phyloP scores from a whole-genome alignment of 2,329 filamentous ascomycete species.

The Aspergillus fumigatiaffinis region DNA sequence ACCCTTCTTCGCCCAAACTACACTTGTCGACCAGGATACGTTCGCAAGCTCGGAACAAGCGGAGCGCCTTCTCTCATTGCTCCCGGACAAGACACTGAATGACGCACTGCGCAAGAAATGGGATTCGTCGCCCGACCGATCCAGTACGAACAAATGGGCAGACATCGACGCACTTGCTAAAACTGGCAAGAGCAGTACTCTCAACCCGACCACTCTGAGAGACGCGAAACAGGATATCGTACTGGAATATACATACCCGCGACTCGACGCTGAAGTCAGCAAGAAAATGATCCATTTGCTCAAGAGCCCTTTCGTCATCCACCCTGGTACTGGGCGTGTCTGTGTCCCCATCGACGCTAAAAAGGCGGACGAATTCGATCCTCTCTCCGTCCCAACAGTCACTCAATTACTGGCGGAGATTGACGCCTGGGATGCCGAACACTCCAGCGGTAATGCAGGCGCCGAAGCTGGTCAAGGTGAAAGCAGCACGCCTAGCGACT shows the following conservation, averaged over 20 bases:
- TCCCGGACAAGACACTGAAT: conserved; percentile 75
- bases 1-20: conserved; percentile 75
- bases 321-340: conserved; percentile 88
- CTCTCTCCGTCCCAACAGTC: conserved; percentile 82
- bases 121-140: conserved; percentile 74
- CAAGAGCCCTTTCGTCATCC: conserved; percentile 93
- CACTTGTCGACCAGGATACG: conserved; percentile 81
- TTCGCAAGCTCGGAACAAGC: conserved; percentile 69
- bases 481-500: conserved; percentile 26
- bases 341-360: conserved; percentile 88
- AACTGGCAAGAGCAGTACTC: conserved; percentile 64
- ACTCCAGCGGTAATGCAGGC: conserved; percentile 29
- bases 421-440: conserved; percentile 64
- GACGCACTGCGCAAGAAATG: conserved; percentile 84
- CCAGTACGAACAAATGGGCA: conserved; percentile 80
- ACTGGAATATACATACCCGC: conserved; percentile 95
- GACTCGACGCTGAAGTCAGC: conserved; percentile 92
- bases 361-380: conserved; percentile 77
- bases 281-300: conserved; percentile 98
- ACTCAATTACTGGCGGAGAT: conserved; percentile 79
- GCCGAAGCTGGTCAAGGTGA: conserved; percentile 42
- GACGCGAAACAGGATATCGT: conserved; percentile 96
- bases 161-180: conserved; percentile 87
- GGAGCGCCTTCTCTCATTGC: conserved; percentile 73
- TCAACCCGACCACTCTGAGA: conserved; percentile 70